Base-by-base conservation (phyloP, 2,329 filamentous ascomycete genomes). In the Colletotrichum brevisporum region DNA sequence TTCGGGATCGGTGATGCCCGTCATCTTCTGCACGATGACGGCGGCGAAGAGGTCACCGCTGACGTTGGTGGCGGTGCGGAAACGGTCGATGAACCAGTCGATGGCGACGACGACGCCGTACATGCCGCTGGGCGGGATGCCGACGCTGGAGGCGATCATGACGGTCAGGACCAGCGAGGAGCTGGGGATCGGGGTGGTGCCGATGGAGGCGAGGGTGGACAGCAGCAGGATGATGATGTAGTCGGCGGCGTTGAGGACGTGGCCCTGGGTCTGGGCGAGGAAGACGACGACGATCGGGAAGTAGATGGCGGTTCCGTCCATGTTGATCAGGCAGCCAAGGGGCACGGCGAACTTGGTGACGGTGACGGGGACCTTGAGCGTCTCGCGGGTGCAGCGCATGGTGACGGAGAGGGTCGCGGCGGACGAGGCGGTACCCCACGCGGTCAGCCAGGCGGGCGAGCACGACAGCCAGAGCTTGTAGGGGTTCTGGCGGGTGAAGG, bases 41-140 rank as follows among this genome's bases (percentile, higher is more conserved):
- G 80, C 82, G 0, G 82, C 83, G 64, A 82, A 86, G 1, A 85
- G 69, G 73, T 88, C 85, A n/a, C 83, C 83, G 43, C 79, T 83
- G 51, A 88, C 85, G 69, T 88, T 88, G 62, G 83, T 74, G 4
- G 82, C 81, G 0, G 85, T 88, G 15, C 86, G 79, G 80, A 88
- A 88, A 31, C 85, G 83, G 75, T 88, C 86, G n/a, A 87, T 78
- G 75, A 88, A 83, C 85, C 85, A 88, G 71, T 87, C 85, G 52
- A 87, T 86, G 26, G 84, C 85, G 2, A 86, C 81, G 15, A 87
- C 83, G 48, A 87, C 84, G 24, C 82, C 85, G 71, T 84, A 86
- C 84, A 86, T 86, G 18, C 79, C 81, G 0, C 83, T 86, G 41
- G 85, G 74, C 1, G 80, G 78, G 1, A 87, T 79, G 15, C 81